phyloP scores from a whole-genome alignment of 805 yeast genomes.

The Hanseniaspora vineae region DNA sequence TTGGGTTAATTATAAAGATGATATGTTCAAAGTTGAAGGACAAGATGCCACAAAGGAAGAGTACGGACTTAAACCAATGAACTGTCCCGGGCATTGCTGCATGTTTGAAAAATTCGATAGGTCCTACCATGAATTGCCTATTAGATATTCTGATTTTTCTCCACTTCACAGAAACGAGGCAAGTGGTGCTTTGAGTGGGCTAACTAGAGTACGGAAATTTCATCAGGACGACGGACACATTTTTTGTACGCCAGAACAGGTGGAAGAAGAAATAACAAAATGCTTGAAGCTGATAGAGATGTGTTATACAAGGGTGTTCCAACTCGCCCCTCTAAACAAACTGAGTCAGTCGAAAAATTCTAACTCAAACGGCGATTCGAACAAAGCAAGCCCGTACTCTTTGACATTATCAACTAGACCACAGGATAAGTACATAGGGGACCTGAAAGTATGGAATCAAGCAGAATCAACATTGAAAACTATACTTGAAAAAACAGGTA shows the following conservation, averaged over 20 bases:
- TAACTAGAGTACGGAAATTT: constrained; percentile 86
- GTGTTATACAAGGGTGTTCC: constrained; percentile 52
- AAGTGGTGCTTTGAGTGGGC: constrained; percentile 84
- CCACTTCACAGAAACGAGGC: constrained; percentile 91
- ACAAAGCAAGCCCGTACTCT: constrained; percentile 27
- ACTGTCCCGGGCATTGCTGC: constrained; percentile 91
- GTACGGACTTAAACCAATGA: constrained; percentile 89
- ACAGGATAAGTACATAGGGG: constrained; percentile 61
- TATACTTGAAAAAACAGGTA: constrained; percentile 44
- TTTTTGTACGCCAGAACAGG: constrained; percentile 72
- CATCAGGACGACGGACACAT: constrained; percentile 99
- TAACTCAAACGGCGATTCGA: constrained; percentile 29
- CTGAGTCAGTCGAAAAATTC: constrained; percentile 7
- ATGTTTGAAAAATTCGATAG: constrained; percentile 64
- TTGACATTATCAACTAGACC: constrained; percentile 82
- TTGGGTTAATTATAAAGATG: constrained; percentile 89
- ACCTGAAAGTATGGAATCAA: constrained; percentile 58
- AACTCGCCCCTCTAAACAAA: constrained; percentile 7
- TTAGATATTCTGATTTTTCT: constrained; percentile 77
- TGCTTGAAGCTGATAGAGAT: constrained; percentile 64
- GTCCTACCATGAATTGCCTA: constrained; percentile 77
- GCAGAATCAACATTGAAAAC: constrained; percentile 60
- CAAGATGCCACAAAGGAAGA: constrained; percentile 27
- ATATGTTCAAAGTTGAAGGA: constrained; percentile 82
- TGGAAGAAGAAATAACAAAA: constrained; percentile 55